Evolutionary conservation across 2,329 filamentous ascomycete species (phyloP), one percentile per base, ranked within the genome.

Genomic region (Hirsutella rhossiliensis): DNA sequence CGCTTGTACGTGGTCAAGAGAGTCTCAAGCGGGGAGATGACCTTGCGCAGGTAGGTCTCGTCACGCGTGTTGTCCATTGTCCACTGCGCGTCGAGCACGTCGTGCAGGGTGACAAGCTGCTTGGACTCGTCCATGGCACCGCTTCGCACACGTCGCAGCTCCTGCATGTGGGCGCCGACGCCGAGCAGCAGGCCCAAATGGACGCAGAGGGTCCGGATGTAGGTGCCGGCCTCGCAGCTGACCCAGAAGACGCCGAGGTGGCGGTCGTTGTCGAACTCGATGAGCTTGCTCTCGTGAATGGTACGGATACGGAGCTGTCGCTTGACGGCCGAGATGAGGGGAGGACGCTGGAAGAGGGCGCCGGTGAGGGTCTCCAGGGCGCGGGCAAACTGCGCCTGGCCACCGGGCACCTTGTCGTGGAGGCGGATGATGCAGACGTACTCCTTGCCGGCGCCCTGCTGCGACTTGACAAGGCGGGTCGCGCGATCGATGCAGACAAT

Each of bases 161-260:
- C 90, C 72, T 97, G 90, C 90, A 97, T 97, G 72, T 97, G 88
- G 43, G 87, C 92, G 54, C 90, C 90, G 46, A 95, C 88, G 62
- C 90, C 77, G 40, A 80, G 68, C 38, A 80, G 64, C 46, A 80
- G 68, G 65, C 87, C 87, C 54, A 98, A 67, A 69, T 97, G 92
- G 38, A 97, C 90, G 68, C 92, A 97, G 40, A 98, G 81, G 32
- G 92, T 98, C 73, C 92, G 86, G 64, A 98, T 97, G 67, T 98
- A 98, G 51, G 92, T 98, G 64, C 92, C 92, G 43, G 64, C 92
- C 70, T 98, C 92, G 68, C 92, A 98, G 69, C 87, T 94, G 56
- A 97, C 92, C 90, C 92, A 97, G 78, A 98, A 98, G 45, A 97
- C 90, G 66, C 86, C 92, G 32, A 98, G 78, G 65, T 97, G 89